Evolutionary conservation across 192 early-diverging fungal genomes (phyloP), one percentile per base, ranked within the genome.

Genomic region (Backusella westeae): DNA sequence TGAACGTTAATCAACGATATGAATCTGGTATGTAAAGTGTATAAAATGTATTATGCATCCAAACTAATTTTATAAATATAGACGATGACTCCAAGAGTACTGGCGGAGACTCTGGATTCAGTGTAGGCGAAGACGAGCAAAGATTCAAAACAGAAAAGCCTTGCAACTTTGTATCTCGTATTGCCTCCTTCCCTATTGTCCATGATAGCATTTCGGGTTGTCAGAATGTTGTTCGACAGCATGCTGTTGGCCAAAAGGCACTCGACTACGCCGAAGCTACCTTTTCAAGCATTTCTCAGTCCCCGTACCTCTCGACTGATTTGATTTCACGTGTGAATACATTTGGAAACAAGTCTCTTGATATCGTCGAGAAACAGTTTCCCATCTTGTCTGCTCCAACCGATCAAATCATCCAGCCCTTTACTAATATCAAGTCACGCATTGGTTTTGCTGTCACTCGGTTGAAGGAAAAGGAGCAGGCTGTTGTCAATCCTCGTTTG

Each of bases 321-420:
- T 39, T 78, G 9, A 34, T 72, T 17, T 65, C 70, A 35, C 77
- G 42, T n/a, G 77, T 72, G 4, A 78, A 78, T 67, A 12, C 63
- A 8, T 39, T 78, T 52, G 77, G 77, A 36, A 72, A 73, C 26
- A 42, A 46, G 2, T 73, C 71, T 34, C 46, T 78, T 32, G 77
- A 78, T 53, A 46, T 63, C 38, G 53, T 78, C 34, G 70, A 72
- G 34, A 73, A 44, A n/a, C 71, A 38, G 4, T 72, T 78, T 21
- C 77, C 77, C 3, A 52, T 72, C 21, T 32, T 78, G 1, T 67
- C 70, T 52, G 53, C 71, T 23, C 77, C 77, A 29, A 78, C 77
- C 9, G n/a, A 78, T 19, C 34, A 56, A 41, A 39, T 74, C 9
- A 39, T 65, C 23, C 72, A 74, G 6, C 53, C 72, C 26, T 23